Evolutionary conservation across 2,329 filamentous ascomycete genomes (phyloP).

Genomic region (Tetracladium maxilliforme): DNA sequence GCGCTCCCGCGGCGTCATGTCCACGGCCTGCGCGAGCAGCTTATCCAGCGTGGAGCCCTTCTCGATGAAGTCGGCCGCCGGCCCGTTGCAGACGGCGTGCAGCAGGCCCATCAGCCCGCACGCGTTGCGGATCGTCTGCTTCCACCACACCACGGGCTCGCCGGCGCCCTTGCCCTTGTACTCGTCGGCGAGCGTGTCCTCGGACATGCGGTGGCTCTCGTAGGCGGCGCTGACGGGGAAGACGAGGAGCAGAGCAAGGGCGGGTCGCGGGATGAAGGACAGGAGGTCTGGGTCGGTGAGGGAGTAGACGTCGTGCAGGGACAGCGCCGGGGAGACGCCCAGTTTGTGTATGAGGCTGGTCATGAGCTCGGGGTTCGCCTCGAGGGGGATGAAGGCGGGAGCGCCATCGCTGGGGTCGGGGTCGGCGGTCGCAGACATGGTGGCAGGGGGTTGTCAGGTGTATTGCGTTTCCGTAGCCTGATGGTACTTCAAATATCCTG

Average conservation of each 20-base stretch:
- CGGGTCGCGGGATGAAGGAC: constrained; percentile 75
- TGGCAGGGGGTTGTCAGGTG: too few species aligned
- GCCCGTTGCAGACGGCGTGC: constrained; percentile 70
- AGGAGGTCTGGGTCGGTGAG: constrained; percentile 77
- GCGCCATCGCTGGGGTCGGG: constrained; percentile 16
- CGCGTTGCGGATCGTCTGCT: constrained; percentile 85
- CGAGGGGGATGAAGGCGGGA: constrained; percentile 44
- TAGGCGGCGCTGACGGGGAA: constrained; percentile 75
- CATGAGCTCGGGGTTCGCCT: constrained; percentile 79
- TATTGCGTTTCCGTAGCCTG: too few species aligned
- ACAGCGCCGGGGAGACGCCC: constrained; percentile 62
- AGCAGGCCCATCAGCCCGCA: constrained; percentile 83
- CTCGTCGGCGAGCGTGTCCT: constrained; percentile 48
- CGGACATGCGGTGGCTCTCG: constrained; percentile 58
- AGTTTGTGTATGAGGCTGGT: constrained; percentile 68
- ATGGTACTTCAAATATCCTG: too few species aligned
- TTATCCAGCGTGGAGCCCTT: constrained; percentile 32
- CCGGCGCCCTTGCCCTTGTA: constrained; percentile 53
- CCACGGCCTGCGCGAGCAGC: constrained; percentile 53
- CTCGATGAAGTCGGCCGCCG: constrained; percentile 47
- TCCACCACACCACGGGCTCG: constrained; percentile 85
- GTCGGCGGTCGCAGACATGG: constrained; percentile 18
- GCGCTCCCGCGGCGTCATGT: constrained; percentile 49
- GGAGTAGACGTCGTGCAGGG: constrained; percentile 84
- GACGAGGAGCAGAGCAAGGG: constrained; percentile 77